These are phyloP conservation scores for Gloeopeniophorella convolvens DNA, from an alignment of 768 basidiomycete genomes.

Conservation along the genomic window DNA sequence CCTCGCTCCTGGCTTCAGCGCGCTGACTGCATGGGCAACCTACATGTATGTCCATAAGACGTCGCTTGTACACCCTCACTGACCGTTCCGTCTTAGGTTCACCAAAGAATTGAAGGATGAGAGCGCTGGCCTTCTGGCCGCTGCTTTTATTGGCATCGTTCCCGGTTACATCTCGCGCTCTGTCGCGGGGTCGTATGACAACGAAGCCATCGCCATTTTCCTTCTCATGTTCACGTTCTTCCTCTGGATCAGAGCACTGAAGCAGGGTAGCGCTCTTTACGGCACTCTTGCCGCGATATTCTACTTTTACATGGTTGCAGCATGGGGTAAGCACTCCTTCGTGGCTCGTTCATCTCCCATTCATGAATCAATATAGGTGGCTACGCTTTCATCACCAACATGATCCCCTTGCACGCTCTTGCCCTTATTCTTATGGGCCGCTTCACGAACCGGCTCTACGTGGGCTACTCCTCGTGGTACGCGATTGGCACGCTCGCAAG, in stretches of 20 bases:
- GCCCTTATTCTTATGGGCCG: slow-evolving; percentile 95
- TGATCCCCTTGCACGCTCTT: slow-evolving; percentile 97
- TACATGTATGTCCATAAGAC: slow-evolving; percentile 56
- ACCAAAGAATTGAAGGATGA: slow-evolving; percentile 95
- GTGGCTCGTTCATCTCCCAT: background rate
- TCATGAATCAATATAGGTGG: slow-evolving; percentile 49
- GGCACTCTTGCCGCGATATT: slow-evolving; percentile 89
- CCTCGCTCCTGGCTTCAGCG: slow-evolving; percentile 94
- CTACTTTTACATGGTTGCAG: slow-evolving; percentile 99
- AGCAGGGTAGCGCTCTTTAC: slow-evolving; percentile 87
- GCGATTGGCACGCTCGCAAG: slow-evolving; percentile 94
- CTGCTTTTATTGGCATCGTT: slow-evolving; percentile 95
- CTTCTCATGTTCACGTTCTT: slow-evolving; percentile 99
- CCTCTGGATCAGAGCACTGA: slow-evolving; percentile 94
- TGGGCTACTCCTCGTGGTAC: slow-evolving; percentile 96
- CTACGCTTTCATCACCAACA: slow-evolving; percentile 99
- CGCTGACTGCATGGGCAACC: slow-evolving; percentile 93
- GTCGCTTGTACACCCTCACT: background rate
- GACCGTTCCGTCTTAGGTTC: slow-evolving; percentile 49
- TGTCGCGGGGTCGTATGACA: slow-evolving; percentile 98
- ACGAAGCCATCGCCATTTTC: slow-evolving; percentile 99
- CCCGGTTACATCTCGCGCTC: slow-evolving; percentile 99
- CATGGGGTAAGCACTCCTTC: slow-evolving; percentile 69
- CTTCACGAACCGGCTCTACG: slow-evolving; percentile 86
- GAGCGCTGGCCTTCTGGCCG: slow-evolving; percentile 93